phyloP scores from a whole-genome alignment of 2,329 filamentous ascomycete species.

The Paraphoma sp. region DNA sequence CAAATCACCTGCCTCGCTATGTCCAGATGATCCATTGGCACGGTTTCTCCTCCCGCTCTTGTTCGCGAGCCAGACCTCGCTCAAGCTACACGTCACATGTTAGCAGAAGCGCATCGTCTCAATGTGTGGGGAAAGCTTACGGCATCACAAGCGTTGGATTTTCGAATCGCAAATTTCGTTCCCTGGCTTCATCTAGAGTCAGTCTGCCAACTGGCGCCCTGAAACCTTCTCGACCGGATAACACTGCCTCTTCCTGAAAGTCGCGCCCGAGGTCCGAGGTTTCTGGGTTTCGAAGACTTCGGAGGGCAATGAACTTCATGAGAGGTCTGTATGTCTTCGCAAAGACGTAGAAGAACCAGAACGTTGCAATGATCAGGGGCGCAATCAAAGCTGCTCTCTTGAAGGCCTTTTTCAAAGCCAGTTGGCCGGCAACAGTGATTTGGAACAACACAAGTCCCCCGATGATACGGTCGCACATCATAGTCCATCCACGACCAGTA shows the following conservation, averaged over 20 bases:
- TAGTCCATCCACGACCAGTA: conserved; percentile 92
- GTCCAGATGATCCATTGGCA: conserved; percentile 27
- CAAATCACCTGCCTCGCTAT: conserved; percentile 24
- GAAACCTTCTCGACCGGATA: conserved; percentile 12
- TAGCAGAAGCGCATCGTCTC: neutral
- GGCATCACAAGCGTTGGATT: conserved; percentile 76
- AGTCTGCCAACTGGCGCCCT: conserved; percentile 49
- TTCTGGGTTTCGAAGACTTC: conserved; percentile 75
- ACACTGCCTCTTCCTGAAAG: conserved; percentile 49
- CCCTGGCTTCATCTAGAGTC: conserved; percentile 75
- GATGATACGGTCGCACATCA: conserved; percentile 92
- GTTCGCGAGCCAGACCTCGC: conserved; percentile 69
- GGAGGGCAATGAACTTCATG: conserved; percentile 89
- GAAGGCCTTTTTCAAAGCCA: conserved; percentile 77
- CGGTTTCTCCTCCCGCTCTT: conserved; percentile 33
- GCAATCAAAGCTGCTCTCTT: conserved; percentile 74
- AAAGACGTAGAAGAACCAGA: conserved; percentile 91
- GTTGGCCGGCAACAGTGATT: conserved; percentile 84
- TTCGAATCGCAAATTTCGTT: conserved; percentile 73
- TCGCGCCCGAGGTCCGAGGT: conserved; percentile 57
- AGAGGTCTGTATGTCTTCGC: conserved; percentile 82
- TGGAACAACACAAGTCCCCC: conserved; percentile 89
- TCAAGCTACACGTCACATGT: conserved; percentile 57
- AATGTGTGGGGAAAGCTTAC: conserved; percentile 55
- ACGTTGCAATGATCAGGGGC: conserved; percentile 78